Evolutionary conservation across 805 yeast species (phyloP).

Genomic region (Limtongia smithiae): DNA sequence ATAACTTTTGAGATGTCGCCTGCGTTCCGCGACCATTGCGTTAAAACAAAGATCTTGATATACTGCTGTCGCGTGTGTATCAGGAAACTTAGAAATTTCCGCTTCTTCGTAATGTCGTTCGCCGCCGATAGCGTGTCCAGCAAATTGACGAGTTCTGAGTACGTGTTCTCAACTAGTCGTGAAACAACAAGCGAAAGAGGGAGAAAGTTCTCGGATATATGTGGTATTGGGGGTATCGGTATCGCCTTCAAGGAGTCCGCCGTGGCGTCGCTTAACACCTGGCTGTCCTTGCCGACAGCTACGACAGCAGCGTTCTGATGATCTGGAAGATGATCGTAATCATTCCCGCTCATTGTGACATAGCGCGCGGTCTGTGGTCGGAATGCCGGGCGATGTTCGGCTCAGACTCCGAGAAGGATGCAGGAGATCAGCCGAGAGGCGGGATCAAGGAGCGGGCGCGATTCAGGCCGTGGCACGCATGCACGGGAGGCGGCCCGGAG

Average conservation of each 20-base stretch:
- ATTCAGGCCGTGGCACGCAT: no score
- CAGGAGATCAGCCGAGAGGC: no score
- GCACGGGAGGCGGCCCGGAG: no score
- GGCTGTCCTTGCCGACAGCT: neutral
- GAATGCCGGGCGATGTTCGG: no score
- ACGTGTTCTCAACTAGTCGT: conserved; percentile 58
- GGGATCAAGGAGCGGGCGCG: no score
- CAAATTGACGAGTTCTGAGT: conserved; percentile 56
- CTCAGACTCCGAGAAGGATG: no score
- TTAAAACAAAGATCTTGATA: conserved; percentile 75
- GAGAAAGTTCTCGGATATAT: conserved; percentile 65
- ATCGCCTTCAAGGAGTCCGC: neutral
- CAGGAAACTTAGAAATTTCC: conserved; percentile 61
- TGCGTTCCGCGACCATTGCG: conserved; percentile 81
- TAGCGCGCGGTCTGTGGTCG: neutral
- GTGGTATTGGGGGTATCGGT: conserved; percentile 54
- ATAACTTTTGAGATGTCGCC: conserved; percentile 70
- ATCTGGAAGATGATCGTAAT: neutral
- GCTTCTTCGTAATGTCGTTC: conserved; percentile 63
- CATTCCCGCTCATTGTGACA: conserved; percentile 2
- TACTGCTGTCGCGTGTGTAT: conserved; percentile 77
- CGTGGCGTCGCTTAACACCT: no score
- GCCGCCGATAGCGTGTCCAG: conserved; percentile 57
- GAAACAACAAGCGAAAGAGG: conserved; percentile 59
- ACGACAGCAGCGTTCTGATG: neutral